A percentile compares a stretch with the other conserved stretches of the same genome.
These are phyloP conservation scores for Arthrobotrys sphaeroides DNA, from an alignment of 2,329 filamentous ascomycete genomes.

Conservation along the genomic window DNA sequence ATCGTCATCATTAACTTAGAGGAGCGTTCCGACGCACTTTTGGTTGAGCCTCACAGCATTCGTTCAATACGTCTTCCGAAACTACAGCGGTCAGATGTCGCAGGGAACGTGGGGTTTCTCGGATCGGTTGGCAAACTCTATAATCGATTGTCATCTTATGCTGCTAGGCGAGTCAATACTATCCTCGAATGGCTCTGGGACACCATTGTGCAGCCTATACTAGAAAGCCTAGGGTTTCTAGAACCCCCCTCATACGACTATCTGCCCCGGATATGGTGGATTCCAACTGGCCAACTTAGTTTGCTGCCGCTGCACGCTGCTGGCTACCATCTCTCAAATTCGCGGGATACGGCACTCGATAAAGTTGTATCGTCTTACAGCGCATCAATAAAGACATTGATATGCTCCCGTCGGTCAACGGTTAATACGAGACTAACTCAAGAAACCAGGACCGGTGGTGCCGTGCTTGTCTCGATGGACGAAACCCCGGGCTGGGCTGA, in stretches of 20 bases:
- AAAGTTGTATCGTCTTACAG: constrained; percentile 62
- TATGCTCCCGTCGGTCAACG: constrained; percentile 56
- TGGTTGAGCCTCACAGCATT: neutral
- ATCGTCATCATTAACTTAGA: constrained; percentile 59
- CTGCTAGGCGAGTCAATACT: neutral
- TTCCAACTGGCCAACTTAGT: constrained; percentile 34
- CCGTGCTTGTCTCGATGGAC: constrained; percentile 59
- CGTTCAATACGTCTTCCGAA: neutral
- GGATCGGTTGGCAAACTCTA: neutral
- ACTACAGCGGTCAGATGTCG: neutral
- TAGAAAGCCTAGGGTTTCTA: constrained; percentile 58
- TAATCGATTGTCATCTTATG: neutral
- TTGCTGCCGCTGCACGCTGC: constrained; percentile 47
- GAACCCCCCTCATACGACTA: constrained; percentile 12
- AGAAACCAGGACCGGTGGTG: constrained; percentile 34
- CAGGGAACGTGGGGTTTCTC: neutral
- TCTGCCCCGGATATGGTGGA: constrained; percentile 50
- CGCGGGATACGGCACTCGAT: constrained; percentile 59
- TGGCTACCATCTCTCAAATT: constrained; percentile 44
- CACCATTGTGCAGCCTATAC: constrained; percentile 55
- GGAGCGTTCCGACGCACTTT: constrained; percentile 19
- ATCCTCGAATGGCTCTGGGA: constrained; percentile 60
- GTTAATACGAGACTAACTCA: neutral
- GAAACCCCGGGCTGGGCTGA: constrained; percentile 55
- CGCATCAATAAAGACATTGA: constrained; percentile 60